Percentiles rank a stretch among this genome's conserved stretches.
These are phyloP conservation scores for Mycena venus DNA, from an alignment of 768 basidiomycete species.

Conservation along the genomic window DNA sequence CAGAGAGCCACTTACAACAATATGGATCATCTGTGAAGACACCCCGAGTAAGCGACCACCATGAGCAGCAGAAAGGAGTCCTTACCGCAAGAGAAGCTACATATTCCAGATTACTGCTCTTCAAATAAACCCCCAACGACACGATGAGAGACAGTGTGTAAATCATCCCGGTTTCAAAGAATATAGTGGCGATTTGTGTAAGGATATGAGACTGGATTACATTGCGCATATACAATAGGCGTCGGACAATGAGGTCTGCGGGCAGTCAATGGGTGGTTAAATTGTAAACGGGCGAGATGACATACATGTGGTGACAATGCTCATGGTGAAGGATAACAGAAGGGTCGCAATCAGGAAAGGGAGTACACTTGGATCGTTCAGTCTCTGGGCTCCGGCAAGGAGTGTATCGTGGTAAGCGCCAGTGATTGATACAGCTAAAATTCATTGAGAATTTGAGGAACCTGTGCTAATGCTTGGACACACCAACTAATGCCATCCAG, in stretches of 20 bases:
- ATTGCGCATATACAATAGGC: neutral
- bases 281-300: neutral
- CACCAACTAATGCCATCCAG: conserved; percentile 9
- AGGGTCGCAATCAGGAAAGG: conserved; percentile 12
- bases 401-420: neutral
- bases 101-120: conserved; percentile 13
- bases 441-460: no score
- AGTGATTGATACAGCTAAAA: neutral
- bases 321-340: conserved; percentile 13
- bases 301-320: conserved; percentile 20
- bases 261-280: neutral
- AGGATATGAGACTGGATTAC: conserved; percentile 4
- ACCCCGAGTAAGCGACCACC: neutral
- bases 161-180: conserved; percentile 21
- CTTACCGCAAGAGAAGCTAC: conserved; percentile 15
- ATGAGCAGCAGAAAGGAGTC: neutral
- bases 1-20: neutral
- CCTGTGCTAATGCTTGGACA: neutral
- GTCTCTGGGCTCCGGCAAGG: neutral
- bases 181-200: neutral
- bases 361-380: conserved; percentile 2
- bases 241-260: conserved; percentile 15
- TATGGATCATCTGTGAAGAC: neutral
- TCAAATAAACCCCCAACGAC: conserved; percentile 14
- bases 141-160: conserved; percentile 19